These are phyloP conservation scores for Saccharomycopsis malanga DNA, from an alignment of 805 yeast species.

Conservation along the genomic window DNA sequence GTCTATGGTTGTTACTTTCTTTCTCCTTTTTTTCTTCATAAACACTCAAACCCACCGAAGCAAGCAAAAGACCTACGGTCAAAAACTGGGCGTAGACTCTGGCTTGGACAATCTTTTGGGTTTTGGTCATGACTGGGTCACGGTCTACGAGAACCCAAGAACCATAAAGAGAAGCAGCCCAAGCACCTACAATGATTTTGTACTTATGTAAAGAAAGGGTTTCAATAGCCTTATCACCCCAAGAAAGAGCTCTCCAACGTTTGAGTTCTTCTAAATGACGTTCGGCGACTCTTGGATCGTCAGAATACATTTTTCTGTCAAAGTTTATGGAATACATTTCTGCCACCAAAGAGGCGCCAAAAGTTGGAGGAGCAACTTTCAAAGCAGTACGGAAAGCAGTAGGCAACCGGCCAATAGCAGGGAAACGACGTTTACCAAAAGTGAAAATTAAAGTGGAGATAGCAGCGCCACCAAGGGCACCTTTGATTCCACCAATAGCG, in stretches of 20 bases:
- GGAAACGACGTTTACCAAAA: constrained; percentile 41
- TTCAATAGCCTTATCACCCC: constrained; percentile 43
- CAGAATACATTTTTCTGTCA: constrained; percentile 54
- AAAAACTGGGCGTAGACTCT: constrained; percentile 87
- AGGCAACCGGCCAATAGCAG: constrained; percentile 39
- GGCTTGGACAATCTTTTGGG: constrained; percentile 82
- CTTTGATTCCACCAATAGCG: constrained; percentile 53
- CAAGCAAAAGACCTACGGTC: constrained; percentile 64
- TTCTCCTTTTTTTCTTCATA: constrained; percentile 52
- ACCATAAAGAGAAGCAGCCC: constrained; percentile 78
- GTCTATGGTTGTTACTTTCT: constrained; percentile 19
- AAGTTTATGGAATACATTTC: constrained; percentile 65
- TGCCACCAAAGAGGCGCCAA: constrained; percentile 54
- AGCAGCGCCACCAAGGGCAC: constrained; percentile 48
- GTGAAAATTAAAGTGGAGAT: constrained; percentile 51
- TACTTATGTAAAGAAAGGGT: constrained; percentile 51
- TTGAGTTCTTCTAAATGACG: constrained; percentile 38
- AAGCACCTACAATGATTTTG: constrained; percentile 58
- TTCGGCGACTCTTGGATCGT: constrained; percentile 33
- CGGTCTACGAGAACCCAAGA: constrained; percentile 69
- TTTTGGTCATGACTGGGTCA: constrained; percentile 64
- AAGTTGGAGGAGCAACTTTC: constrained; percentile 60
- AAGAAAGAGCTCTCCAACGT: constrained; percentile 45
- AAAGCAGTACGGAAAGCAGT: constrained; percentile 58
- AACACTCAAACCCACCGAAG: constrained; percentile 58